Evolutionary conservation across 2,329 filamentous ascomycete genomes (phyloP).

Genomic region (Calonectria crousiana): DNA sequence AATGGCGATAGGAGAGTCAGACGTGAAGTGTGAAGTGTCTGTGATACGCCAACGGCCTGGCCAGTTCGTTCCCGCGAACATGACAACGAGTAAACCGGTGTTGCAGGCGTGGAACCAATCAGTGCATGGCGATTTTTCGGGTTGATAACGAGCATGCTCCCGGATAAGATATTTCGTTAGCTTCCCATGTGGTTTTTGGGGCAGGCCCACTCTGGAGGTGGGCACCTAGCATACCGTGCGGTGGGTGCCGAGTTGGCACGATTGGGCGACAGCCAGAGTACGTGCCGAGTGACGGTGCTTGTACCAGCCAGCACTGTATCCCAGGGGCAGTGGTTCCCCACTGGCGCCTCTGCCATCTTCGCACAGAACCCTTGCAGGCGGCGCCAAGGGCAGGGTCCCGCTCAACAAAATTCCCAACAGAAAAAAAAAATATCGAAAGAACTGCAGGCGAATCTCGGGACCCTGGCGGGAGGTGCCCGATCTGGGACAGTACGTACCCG

Average conservation of each 20-base stretch:
- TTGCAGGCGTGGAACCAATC: not conserved
- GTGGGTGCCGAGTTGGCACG: not conserved
- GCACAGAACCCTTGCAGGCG: slow-evolving; percentile 34
- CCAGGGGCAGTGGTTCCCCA: slow-evolving; percentile 7
- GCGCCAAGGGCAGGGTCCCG: slow-evolving; percentile 39
- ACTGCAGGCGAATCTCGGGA: slow-evolving; percentile 28
- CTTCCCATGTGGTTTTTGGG: slow-evolving; percentile 10
- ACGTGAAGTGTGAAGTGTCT: not conserved
- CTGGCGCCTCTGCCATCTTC: slow-evolving; percentile 9
- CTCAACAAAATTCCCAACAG: slow-evolving; percentile 55
- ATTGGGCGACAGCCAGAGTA: too few relatives aligned
- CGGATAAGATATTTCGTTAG: not conserved
- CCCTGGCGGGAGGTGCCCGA: slow-evolving; percentile 19
- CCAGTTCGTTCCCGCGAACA: not conserved
- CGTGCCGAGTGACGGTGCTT: not conserved
- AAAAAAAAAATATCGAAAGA: slow-evolving; percentile 39
- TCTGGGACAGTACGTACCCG: slow-evolving; percentile 23
- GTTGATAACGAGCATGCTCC: not conserved
- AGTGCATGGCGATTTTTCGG: not conserved
- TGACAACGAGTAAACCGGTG: not conserved
- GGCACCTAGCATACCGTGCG: not conserved
- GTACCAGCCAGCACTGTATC: not conserved
- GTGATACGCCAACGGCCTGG: not conserved
- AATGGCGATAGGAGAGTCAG: not conserved
- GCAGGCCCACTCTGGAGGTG: not conserved